phyloP scores from a whole-genome alignment of 148 eudicot genomes.

The Drosera capensis region DNA sequence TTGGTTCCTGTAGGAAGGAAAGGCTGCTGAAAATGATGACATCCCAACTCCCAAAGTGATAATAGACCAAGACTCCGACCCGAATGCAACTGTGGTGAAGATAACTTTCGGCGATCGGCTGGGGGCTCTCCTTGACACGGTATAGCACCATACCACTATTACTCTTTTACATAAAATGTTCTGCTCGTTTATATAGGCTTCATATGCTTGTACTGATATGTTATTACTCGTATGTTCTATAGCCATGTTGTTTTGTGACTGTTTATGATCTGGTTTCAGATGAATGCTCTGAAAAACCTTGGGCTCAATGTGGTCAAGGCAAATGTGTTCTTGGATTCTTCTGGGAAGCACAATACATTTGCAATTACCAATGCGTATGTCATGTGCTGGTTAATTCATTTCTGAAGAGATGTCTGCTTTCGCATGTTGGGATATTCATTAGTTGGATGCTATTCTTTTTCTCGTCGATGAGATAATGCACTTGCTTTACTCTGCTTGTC shows the following conservation, averaged over 20 bases:
- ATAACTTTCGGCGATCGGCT: conserved; percentile 85
- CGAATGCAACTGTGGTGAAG: conserved; percentile 82
- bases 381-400: conserved; percentile 12
- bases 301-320: conserved; percentile 95
- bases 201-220: background rate
- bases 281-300: conserved; percentile 83
- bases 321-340: conserved; percentile 85
- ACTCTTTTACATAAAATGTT: background rate
- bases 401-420: conserved; percentile 4
- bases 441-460: too few relatives aligned
- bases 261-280: conserved; percentile 41
- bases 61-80: conserved; percentile 82
- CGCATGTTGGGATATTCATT: background rate
- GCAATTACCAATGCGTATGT: conserved; percentile 92
- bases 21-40: conserved; percentile 42
- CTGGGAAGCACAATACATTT: conserved; percentile 96
- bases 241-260: conserved; percentile 9
- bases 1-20: conserved; percentile 36
- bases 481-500: too few relatives aligned
- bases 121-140: conserved; percentile 92
- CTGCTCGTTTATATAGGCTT: too few relatives aligned
- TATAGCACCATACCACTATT: conserved; percentile 17
- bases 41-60: conserved; percentile 78
- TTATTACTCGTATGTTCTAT: conserved; percentile 1
- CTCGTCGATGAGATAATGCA: too few relatives aligned